phyloP scores from a whole-genome alignment of 1,284 basidiomycete genomes.

The Microbotryomycetes sp. region DNA sequence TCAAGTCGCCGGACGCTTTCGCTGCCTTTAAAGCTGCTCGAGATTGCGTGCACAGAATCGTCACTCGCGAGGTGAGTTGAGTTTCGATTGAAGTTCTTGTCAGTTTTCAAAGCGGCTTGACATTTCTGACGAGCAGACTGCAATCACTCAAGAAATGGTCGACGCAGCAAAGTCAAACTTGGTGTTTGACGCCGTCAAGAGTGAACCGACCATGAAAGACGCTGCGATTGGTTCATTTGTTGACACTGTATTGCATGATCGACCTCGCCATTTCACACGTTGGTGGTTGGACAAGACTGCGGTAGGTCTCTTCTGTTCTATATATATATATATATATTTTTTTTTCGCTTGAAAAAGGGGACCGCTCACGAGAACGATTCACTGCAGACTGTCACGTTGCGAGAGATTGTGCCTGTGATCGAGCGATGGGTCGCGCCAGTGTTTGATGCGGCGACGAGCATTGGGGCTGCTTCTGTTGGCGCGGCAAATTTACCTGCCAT shows the following conservation, averaged over 20 bases:
- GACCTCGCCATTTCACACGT: conserved; percentile 62
- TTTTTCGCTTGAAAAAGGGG: too few relatives aligned
- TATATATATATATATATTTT: too few relatives aligned
- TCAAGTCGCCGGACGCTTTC: conserved; percentile 70
- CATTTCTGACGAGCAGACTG: conserved; percentile 50
- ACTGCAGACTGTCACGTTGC: conserved; percentile 60
- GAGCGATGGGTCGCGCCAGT: conserved; percentile 73
- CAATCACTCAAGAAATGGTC: conserved; percentile 70
- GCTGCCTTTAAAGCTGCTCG: conserved; percentile 74
- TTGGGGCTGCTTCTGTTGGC: conserved; percentile 73
- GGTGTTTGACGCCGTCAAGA: conserved; percentile 69
- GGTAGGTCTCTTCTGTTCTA: conserved; percentile 23
- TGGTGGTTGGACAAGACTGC: conserved; percentile 64
- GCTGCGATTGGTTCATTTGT: conserved; percentile 71
- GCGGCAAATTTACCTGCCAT: conserved; percentile 51
- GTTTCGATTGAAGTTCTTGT: background rate
- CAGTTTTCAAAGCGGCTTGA: background rate
- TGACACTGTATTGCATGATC: conserved; percentile 66
- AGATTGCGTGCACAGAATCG: conserved; percentile 36
- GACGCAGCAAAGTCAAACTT: conserved; percentile 87
- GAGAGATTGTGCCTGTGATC: conserved; percentile 63
- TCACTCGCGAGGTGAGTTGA: conserved; percentile 39
- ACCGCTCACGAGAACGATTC: too few relatives aligned
- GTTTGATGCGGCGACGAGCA: conserved; percentile 66
- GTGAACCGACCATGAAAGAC: conserved; percentile 68